Evolutionary conservation across 352 stramenopile species (phyloP), one percentile per base, ranked within the genome.

Genomic region (Pythium grandisporangium): DNA sequence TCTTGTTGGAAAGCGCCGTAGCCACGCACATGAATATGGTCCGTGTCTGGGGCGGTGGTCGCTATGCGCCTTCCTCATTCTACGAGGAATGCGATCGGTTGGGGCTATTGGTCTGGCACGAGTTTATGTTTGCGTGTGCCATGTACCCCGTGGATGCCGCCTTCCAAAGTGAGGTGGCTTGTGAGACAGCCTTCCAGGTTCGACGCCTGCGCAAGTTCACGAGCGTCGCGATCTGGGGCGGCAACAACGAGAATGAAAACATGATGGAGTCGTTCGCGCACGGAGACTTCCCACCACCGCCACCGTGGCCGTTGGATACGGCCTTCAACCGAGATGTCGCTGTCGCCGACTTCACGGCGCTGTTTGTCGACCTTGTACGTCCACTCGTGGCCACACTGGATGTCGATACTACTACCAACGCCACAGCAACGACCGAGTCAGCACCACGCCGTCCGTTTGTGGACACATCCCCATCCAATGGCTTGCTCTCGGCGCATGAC

Each of bases 191-290:
- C 8, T 69, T 67, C 48, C 76, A 93, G 50, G 66, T 87, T 6
- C 48, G 44, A 1, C 66, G 84, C 0, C 50, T 96, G 42, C 60
- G 64, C 23, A 79, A 84, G 47, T 88, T 73, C 53, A 81, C 81
- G 20, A 93, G 72, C 42, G 78, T 96, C 42, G 72, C 77, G 7
- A 86, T 95, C 14, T 96, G 84, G 84, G 79, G 82, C 10, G 84
- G 75, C 23, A 95, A 95, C 65, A 96, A 96, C 52, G 84, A 96
- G 50, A 94, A 94, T 55, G 75, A 91, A 50, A 80, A 76, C 45
- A 89, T 91, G 66, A 84, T 91, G 71, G 70, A 87, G 49, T 61
- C 86, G 42, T 90, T 89, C 45, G 66, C 63, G 14, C 50, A 65
- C 16, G 51, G 53, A 8, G 51, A 63, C 16, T 86, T 76, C 27